A percentile compares a stretch with the other conserved stretches of the same genome.
Evolutionary conservation across 139 green algal species (phyloP).

Genomic region (Chara braunii): DNA sequence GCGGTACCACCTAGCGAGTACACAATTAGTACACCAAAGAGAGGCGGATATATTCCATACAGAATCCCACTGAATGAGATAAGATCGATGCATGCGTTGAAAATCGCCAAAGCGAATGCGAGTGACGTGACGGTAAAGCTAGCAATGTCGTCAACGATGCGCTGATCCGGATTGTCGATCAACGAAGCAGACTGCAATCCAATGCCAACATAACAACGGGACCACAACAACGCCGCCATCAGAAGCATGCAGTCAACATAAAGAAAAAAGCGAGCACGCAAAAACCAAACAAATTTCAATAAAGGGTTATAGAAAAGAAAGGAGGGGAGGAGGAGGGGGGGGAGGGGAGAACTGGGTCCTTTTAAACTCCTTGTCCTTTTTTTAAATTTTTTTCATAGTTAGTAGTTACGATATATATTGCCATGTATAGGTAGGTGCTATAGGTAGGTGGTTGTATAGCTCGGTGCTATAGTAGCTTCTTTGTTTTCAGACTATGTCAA

Average conservation of each 20-base stretch:
- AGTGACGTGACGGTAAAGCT: slow-evolving; percentile 83
- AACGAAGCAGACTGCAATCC: slow-evolving; percentile 16
- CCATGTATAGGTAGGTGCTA: too few species aligned
- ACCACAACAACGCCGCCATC: too few species aligned
- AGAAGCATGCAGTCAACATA: too few species aligned
- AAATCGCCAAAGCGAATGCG: slow-evolving; percentile 66
- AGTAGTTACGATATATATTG: too few species aligned
- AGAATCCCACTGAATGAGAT: slow-evolving; percentile 92
- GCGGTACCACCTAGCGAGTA: slow-evolving; percentile 88
- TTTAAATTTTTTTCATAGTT: too few species aligned
- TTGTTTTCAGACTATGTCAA: too few species aligned
- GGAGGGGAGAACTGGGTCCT: too few species aligned
- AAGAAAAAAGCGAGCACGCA: slow-evolving; percentile 3
- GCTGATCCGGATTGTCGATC: slow-evolving; percentile 57
- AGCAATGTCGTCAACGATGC: slow-evolving; percentile 44
- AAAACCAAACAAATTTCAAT: background rate
- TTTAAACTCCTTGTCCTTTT: too few species aligned
- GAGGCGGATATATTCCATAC: slow-evolving; percentile 93
- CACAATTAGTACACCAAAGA: slow-evolving; percentile 82
- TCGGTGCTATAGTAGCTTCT: too few species aligned
- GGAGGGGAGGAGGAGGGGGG: background rate
- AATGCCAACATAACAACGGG: background rate
- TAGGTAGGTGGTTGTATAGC: too few species aligned
- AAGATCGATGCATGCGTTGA: slow-evolving; percentile 84
- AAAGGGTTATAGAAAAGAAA: background rate